Evolutionary conservation across 257 asterid genomes (phyloP).

Genomic region (Scutellaria barbata): DNA sequence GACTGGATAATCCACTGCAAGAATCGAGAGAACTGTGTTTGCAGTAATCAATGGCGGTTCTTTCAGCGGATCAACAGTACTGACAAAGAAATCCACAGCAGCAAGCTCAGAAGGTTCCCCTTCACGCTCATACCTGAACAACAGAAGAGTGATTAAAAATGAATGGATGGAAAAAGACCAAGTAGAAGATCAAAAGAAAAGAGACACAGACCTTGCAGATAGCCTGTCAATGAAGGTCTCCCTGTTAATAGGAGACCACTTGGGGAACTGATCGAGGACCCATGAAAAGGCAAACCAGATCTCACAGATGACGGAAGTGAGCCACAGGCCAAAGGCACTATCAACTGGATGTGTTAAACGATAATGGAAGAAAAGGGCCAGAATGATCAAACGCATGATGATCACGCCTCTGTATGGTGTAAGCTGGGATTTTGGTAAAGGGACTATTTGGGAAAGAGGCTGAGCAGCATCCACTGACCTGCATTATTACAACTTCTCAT

Average conservation of each 20-base stretch:
- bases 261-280: constrained; percentile 98
- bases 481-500: constrained; percentile 36
- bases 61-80: constrained; percentile 98
- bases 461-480: constrained; percentile 74
- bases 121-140: constrained; percentile 78
- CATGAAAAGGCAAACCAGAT: constrained; percentile 97
- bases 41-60: constrained; percentile 98
- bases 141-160: background rate
- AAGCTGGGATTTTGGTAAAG: constrained; percentile 76
- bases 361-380: constrained; percentile 81
- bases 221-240: constrained; percentile 75
- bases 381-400: constrained; percentile 73
- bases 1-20: constrained; percentile 96
- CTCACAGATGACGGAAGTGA: constrained; percentile 94
- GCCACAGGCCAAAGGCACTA: constrained; percentile 87
- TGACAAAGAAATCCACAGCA: constrained; percentile 91
- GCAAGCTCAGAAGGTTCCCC: constrained; percentile 88
- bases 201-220: constrained; percentile 66
- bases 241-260: constrained; percentile 88
- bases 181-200: constrained; percentile 14
- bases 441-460: constrained; percentile 76
- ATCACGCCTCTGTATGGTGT: constrained; percentile 75
- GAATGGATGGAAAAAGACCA: background rate
- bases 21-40: constrained; percentile 93
- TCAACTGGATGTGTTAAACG: constrained; percentile 95